Conservation (phyloP, 345 rosid genomes). For the Bruguiera gymnorhiza region DNA sequence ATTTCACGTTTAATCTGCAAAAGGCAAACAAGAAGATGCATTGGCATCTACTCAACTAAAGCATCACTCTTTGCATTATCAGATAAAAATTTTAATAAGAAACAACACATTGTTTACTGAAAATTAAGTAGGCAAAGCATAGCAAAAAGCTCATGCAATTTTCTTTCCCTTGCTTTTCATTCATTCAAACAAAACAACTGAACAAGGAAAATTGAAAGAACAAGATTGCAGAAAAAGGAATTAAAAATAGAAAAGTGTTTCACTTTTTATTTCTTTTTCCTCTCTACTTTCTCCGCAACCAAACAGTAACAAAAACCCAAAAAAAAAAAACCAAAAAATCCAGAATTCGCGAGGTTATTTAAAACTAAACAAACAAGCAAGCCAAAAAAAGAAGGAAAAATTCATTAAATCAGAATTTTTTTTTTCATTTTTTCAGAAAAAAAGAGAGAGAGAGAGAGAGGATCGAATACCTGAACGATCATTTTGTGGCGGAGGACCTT, state of each 20-base stretch:
- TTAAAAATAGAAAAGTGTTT: too few relatives aligned
- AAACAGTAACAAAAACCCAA: not conserved
- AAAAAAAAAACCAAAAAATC: not conserved
- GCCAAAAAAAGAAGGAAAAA: too few relatives aligned
- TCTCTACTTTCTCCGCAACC: slow-evolving; percentile 6
- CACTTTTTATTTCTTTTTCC: not conserved
- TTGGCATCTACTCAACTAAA: not conserved
- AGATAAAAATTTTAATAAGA: not conserved
- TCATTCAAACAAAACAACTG: too few relatives aligned
- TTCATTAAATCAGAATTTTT: too few relatives aligned
- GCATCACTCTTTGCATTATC: not conserved
- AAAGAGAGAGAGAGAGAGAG: not conserved
- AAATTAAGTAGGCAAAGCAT: too few relatives aligned
- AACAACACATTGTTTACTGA: too few relatives aligned
- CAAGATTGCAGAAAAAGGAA: too few relatives aligned
- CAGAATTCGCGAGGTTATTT: not conserved
- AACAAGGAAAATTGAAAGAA: too few relatives aligned
- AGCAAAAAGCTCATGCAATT: too few relatives aligned
- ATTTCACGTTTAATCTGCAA: slow-evolving; percentile 92
- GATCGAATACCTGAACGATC: slow-evolving; percentile 71
- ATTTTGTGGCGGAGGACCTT: slow-evolving; percentile 79
- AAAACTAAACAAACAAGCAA: not conserved
- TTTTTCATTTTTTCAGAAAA: too few relatives aligned
- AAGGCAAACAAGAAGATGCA: slow-evolving; percentile 6
- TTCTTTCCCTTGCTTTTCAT: too few relatives aligned